phyloP scores from a whole-genome alignment of 768 basidiomycete species.

The Stropharia rugosoannulata region DNA sequence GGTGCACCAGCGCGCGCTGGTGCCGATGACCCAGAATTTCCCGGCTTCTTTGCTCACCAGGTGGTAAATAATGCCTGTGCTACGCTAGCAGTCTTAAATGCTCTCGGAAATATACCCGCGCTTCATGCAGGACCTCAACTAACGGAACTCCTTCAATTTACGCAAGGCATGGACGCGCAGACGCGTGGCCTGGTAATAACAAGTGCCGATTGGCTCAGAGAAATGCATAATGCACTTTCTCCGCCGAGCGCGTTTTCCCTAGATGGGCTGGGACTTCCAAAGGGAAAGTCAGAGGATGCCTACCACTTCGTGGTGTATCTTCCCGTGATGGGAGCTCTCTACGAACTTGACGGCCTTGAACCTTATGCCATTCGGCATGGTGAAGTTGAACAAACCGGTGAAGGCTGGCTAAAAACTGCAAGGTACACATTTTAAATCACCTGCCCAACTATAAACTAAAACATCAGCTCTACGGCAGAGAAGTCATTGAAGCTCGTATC shows the following conservation, averaged over 20 bases:
- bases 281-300: slow-evolving; percentile 70
- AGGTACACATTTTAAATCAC: slow-evolving; percentile 42
- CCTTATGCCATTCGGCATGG: slow-evolving; percentile 79
- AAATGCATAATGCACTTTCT: slow-evolving; percentile 91
- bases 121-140: slow-evolving; percentile 67
- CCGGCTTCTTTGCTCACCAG: slow-evolving; percentile 91
- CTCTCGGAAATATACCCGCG: slow-evolving; percentile 76
- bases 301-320: slow-evolving; percentile 97
- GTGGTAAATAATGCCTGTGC: slow-evolving; percentile 97
- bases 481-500: slow-evolving; percentile 86
- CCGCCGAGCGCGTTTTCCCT: slow-evolving; percentile 87
- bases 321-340: slow-evolving; percentile 78
- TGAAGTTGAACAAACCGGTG: slow-evolving; percentile 59
- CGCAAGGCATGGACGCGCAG: slow-evolving; percentile 84
- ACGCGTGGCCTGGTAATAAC: slow-evolving; percentile 80
- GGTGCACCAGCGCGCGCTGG: slow-evolving; percentile 41
- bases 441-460: slow-evolving; percentile 1
- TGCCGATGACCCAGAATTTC: slow-evolving; percentile 70
- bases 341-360: slow-evolving; percentile 94
- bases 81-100: slow-evolving; percentile 92
- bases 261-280: slow-evolving; percentile 72
- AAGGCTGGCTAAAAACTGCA: slow-evolving; percentile 84
- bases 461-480: slow-evolving; percentile 41
- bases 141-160: slow-evolving; percentile 72
- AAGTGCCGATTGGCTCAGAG: slow-evolving; percentile 75